Base-by-base conservation (phyloP, 192 early-diverging fungal genomes). In the Diversispora eburnea region DNA sequence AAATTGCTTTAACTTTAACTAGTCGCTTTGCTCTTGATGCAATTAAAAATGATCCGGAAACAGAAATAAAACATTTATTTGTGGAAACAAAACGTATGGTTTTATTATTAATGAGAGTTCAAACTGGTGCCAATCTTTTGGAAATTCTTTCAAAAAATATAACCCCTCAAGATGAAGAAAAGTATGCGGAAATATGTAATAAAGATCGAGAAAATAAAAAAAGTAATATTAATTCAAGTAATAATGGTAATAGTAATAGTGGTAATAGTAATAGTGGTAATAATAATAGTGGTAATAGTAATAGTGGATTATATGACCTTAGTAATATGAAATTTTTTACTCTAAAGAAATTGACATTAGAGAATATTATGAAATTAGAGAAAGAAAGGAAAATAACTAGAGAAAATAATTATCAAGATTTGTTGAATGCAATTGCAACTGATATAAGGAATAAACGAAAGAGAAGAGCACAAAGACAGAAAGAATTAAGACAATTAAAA, bases 381-480 rank as follows among this genome's bases (percentile, higher is more conserved):
- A 80, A 81, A 7, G 90, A 88, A 61, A 87, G 89, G 20, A 81
- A 87, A 71, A 89, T 96, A 20, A 81, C 81, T 0, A 83, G 89
- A 39, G 77, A 77, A 60, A 91, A 96, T 77, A 85, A 90, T 41
- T 99, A 97, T 83, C 96, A 98, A 81, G 91, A 89, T 56, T 91
- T 98, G 86, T 83, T 99, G 45, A 96, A 95, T 70, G 84, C 90
- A 42, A 96, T 99, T 77, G 98, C 93, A 0, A 82, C 89, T 43
- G 97, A 98, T 72, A 94, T 99, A 80, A 84, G 93, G 25, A 97
- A 91, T 68, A 98, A 97, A 81, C 91, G 94, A 69, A 84, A 90
- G 33, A 89, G 95, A 12, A 87, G 97, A 25, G 83, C 88, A 41
- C 87, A 90, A 73, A 84, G 93, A 43, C 83, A 89, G 8, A 79